phyloP scores from a whole-genome alignment of 2,329 filamentous ascomycete genomes.

The Calonectria pseudoturangicola region DNA sequence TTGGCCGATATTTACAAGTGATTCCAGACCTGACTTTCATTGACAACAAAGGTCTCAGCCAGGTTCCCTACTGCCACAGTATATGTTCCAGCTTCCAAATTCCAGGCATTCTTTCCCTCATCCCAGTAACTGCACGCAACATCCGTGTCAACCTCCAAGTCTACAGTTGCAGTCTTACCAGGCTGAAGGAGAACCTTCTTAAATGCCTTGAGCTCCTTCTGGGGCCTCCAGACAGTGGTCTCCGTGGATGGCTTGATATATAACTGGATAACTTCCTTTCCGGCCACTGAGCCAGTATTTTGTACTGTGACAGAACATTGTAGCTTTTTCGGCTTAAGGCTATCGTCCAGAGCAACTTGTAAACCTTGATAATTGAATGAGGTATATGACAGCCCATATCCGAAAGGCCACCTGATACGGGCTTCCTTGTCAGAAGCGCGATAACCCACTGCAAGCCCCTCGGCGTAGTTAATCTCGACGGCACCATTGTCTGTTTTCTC shows the following conservation, averaged over 20 bases:
- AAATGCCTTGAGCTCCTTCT: conserved; percentile 42
- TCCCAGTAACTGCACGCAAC: conserved; percentile 16
- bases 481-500: conserved; percentile 2
- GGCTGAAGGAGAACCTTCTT: conserved; percentile 30
- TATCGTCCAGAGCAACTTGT: conserved; percentile 26
- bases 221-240: conserved; percentile 38
- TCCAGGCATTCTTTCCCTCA: conserved; percentile 36
- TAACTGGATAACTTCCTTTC: conserved; percentile 42
- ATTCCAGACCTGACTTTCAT: neutral
- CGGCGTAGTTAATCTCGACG: conserved; percentile 33
- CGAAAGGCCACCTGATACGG: conserved; percentile 35
- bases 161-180: conserved; percentile 17
- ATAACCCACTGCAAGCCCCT: conserved; percentile 43
- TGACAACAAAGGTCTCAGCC: neutral
- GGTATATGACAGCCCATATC: conserved; percentile 43
- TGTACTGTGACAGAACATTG: conserved; percentile 5
- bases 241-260: neutral
- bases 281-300: conserved; percentile 31
- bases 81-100: conserved; percentile 36
- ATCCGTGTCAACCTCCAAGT: conserved; percentile 29
- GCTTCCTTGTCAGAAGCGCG: conserved; percentile 11
- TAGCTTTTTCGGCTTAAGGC: conserved; percentile 7
- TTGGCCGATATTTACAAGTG: neutral
- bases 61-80: conserved; percentile 9
- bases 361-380: conserved; percentile 38